Evolutionary conservation across 2,329 filamentous ascomycete species (phyloP).

Genomic region (Shiraia sp.): DNA sequence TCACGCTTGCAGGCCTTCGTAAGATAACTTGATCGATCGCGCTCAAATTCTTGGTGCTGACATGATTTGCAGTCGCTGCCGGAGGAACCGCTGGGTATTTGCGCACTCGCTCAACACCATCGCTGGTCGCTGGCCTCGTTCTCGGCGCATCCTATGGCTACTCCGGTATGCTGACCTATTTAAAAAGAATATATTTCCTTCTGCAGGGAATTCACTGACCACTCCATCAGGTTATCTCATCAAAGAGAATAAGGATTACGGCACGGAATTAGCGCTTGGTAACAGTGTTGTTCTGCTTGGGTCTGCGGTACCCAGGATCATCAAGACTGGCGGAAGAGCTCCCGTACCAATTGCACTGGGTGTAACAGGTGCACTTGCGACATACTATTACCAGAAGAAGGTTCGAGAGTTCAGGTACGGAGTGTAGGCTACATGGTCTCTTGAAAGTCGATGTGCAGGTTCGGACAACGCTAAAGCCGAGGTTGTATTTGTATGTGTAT

Average conservation of each 20-base stretch:
- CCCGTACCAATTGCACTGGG: conserved; percentile 32
- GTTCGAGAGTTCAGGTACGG: conserved; percentile 35
- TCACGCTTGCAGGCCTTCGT: conserved; percentile 34
- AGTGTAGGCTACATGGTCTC: conserved; percentile 17
- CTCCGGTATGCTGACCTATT: conserved; percentile 17
- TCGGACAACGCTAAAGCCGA: too few relatives aligned
- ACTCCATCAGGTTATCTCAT: conserved; percentile 25
- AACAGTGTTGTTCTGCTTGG: conserved; percentile 29
- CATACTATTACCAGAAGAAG: conserved; percentile 36
- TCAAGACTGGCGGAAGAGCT: conserved; percentile 32
- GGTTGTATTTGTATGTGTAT: too few relatives aligned
- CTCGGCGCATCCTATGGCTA: conserved; percentile 31
- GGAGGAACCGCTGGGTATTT: conserved; percentile 35
- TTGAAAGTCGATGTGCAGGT: too few relatives aligned
- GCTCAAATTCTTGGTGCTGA: conserved; percentile 4
- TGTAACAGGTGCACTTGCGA: conserved; percentile 26
- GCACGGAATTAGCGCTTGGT: conserved; percentile 31
- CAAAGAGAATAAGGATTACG: conserved; percentile 35
- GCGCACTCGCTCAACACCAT: conserved; percentile 32
- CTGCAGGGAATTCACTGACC: background rate
- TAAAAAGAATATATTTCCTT: background rate
- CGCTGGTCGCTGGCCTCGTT: conserved; percentile 30
- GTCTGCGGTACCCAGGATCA: conserved; percentile 29
- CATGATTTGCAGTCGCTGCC: conserved; percentile 18
- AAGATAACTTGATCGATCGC: conserved; percentile 3